Conservation (phyloP, 2,329 filamentous ascomycete species). For the Simplicillium aogashimaense region DNA sequence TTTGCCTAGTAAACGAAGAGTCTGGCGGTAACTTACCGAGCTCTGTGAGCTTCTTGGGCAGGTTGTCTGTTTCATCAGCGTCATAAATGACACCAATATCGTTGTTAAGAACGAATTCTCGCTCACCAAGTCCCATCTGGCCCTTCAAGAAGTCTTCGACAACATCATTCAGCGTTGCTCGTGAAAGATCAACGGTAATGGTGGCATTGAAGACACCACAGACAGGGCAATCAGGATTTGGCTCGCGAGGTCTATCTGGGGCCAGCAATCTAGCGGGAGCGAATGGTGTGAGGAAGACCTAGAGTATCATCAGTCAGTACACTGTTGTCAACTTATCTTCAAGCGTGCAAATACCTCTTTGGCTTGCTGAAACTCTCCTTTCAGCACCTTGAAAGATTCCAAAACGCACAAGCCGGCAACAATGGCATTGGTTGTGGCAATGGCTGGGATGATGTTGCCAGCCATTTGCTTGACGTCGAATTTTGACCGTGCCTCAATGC, state of each 20-base stretch:
- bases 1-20: not conserved
- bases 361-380: constrained; percentile 56
- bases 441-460: constrained; percentile 96
- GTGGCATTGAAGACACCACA: constrained; percentile 66
- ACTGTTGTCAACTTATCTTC: not conserved
- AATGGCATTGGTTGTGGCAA: constrained; percentile 96
- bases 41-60: constrained; percentile 68
- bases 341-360: constrained; percentile 51
- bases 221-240: constrained; percentile 75
- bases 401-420: constrained; percentile 87
- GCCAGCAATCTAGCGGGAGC: constrained; percentile 47
- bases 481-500: constrained; percentile 77
- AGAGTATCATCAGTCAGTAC: not conserved
- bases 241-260: constrained; percentile 45
- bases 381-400: constrained; percentile 84
- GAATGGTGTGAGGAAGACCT: constrained; percentile 72
- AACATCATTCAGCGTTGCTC: constrained; percentile 69
- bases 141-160: constrained; percentile 63
- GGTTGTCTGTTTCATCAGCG: constrained; percentile 76
- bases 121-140: constrained; percentile 66
- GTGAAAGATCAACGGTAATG: constrained; percentile 56
- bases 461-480: constrained; percentile 99
- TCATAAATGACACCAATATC: constrained; percentile 78
- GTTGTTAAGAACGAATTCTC: constrained; percentile 68
- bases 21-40: constrained; percentile 41